Evolutionary conservation across 768 basidiomycete genomes (phyloP).

Genomic region (Amanita pseudoporphyria): DNA sequence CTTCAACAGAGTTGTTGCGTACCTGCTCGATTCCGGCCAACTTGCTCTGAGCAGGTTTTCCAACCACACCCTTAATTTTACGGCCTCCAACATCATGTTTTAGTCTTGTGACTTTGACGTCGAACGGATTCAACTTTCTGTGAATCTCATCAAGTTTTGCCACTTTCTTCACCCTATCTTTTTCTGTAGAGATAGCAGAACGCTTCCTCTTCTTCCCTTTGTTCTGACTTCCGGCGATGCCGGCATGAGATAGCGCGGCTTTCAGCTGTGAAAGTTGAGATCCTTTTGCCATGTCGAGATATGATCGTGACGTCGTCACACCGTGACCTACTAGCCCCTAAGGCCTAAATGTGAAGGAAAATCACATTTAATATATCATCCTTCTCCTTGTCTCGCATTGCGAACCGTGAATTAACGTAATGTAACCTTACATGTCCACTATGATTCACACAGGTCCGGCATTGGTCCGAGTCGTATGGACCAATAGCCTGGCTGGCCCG

Average conservation of each 20-base stretch:
- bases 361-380: background rate
- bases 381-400: background rate
- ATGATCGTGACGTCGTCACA: slow-evolving; percentile 19
- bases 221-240: slow-evolving; percentile 53
- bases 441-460: too few relatives aligned
- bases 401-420: background rate
- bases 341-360: too few relatives aligned
- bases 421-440: too few relatives aligned
- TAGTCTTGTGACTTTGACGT: slow-evolving; percentile 83
- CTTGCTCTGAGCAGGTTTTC: slow-evolving; percentile 81
- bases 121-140: slow-evolving; percentile 86
- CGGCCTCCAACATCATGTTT: slow-evolving; percentile 92
- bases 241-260: slow-evolving; percentile 69
- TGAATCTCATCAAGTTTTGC: slow-evolving; percentile 79
- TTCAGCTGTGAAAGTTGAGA: slow-evolving; percentile 92
- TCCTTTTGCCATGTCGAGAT: slow-evolving; percentile 56
- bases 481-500: too few relatives aligned
- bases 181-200: slow-evolving; percentile 38
- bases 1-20: slow-evolving; percentile 13
- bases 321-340: slow-evolving; percentile 7
- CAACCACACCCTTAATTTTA: slow-evolving; percentile 72
- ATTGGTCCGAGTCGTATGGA: too few relatives aligned
- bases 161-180: slow-evolving; percentile 75
- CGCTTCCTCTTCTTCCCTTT: slow-evolving; percentile 66
- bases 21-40: slow-evolving; percentile 89